Evolutionary conservation across 371 early-diverging fungal genomes (phyloP).

Genomic region (Mortierella sp.): DNA sequence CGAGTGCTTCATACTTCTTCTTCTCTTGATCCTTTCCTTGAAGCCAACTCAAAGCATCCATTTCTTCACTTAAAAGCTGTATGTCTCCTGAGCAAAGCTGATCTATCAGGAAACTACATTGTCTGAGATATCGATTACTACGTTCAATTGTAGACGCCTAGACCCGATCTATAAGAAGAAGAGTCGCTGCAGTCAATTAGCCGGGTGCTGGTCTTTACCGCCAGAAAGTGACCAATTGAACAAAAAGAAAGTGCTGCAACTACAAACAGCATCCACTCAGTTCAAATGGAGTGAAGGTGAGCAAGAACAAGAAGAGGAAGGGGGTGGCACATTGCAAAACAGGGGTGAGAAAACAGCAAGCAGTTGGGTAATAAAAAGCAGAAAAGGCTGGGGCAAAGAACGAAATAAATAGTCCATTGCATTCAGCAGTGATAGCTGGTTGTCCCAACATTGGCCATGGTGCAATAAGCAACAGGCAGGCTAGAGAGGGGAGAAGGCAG

Average conservation of each 20-base stretch:
- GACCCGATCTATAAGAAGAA: too few relatives aligned
- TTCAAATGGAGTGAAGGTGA: background rate
- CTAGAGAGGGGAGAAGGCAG: too few relatives aligned
- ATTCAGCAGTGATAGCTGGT: background rate
- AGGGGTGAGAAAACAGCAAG: background rate
- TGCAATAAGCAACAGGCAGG: background rate
- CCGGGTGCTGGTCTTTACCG: background rate
- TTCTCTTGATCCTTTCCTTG: too few relatives aligned
- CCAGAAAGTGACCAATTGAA: background rate
- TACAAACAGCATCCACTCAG: too few relatives aligned
- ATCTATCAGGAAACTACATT: too few relatives aligned
- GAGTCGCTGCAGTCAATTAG: background rate
- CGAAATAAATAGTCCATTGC: background rate
- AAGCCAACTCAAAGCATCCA: too few relatives aligned
- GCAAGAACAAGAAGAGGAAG: background rate
- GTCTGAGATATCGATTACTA: too few relatives aligned
- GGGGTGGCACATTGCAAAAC: background rate
- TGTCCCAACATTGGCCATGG: background rate
- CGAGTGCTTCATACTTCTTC: too few relatives aligned
- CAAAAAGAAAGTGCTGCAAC: background rate
- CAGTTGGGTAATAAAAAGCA: background rate
- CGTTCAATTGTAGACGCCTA: too few relatives aligned
- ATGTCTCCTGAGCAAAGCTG: too few relatives aligned
- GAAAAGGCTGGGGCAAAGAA: slow-evolving; percentile 18
- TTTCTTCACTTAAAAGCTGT: too few relatives aligned